phyloP scores from a whole-genome alignment of 306 rosid species.

The Vigna angularis region DNA sequence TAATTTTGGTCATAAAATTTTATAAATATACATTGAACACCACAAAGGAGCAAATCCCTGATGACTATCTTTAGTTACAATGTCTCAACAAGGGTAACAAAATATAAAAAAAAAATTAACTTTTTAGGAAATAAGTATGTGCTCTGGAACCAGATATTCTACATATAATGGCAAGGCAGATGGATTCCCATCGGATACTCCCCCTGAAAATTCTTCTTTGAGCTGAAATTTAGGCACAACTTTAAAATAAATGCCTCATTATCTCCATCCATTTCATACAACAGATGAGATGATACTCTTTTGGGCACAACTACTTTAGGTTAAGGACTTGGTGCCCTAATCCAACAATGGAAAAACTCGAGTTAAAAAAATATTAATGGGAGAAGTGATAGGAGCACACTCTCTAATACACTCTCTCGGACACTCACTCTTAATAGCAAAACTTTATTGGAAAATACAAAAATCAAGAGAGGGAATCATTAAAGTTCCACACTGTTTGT shows the following conservation, averaged over 20 bases:
- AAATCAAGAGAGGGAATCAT: too few relatives aligned
- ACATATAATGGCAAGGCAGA: slow-evolving; percentile 14
- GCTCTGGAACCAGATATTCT: slow-evolving; percentile 28
- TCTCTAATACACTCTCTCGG: too few relatives aligned
- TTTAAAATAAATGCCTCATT: slow-evolving; percentile 25
- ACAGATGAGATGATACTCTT: background rate
- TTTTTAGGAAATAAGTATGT: slow-evolving; percentile 17
- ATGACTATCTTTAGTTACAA: slow-evolving; percentile 23
- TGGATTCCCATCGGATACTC: slow-evolving; percentile 14
- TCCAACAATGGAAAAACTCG: background rate
- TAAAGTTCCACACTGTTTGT: too few relatives aligned
- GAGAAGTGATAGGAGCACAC: background rate
- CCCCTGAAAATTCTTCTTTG: slow-evolving; percentile 20
- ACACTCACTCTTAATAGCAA: too few relatives aligned
- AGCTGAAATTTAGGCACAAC: slow-evolving; percentile 23
- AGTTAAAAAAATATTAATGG: background rate
- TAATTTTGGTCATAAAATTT: slow-evolving; percentile 28
- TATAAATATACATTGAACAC: slow-evolving; percentile 35
- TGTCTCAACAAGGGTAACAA: slow-evolving; percentile 28
- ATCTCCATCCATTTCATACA: slow-evolving; percentile 21
- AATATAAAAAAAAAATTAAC: slow-evolving; percentile 34
- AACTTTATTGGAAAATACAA: too few relatives aligned
- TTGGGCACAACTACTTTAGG: background rate
- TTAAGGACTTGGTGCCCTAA: background rate
- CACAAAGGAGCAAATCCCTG: slow-evolving; percentile 16